Conservation (phyloP, 2,329 filamentous ascomycete genomes). For the Aureobasidium mangrovei region DNA sequence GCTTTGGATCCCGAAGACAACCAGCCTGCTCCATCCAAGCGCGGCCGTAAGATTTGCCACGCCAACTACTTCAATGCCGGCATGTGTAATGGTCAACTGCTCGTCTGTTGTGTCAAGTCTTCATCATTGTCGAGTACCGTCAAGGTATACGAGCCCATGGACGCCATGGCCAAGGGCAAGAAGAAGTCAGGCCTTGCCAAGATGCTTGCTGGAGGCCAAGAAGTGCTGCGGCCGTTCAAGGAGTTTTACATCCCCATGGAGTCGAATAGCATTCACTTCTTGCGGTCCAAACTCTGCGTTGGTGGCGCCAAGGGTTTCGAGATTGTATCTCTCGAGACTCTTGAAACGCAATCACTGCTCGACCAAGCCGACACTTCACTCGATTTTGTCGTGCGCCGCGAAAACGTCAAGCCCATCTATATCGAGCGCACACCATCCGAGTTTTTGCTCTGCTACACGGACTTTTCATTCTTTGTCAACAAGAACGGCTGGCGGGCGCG, state of each 20-base stretch:
- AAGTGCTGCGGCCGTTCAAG: conserved; percentile 93
- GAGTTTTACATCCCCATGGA: conserved; percentile 99
- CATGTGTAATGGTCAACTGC: conserved; percentile 84
- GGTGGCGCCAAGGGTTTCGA: conserved; percentile 94
- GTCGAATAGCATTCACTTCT: conserved; percentile 95
- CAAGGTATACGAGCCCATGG: conserved; percentile 98
- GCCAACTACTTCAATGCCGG: conserved; percentile 98
- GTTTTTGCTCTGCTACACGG: conserved; percentile 94
- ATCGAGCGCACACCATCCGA: conserved; percentile 96
- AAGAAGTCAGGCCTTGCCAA: conserved; percentile 93
- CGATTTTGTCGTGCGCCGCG: conserved; percentile 90
- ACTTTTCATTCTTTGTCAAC: conserved; percentile 99
- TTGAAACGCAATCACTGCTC: conserved; percentile 94
- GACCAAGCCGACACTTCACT: conserved; percentile 97
- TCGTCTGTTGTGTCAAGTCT: conserved; percentile 95
- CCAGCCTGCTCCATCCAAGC: conserved; percentile 64
- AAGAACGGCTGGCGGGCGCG: conserved; percentile 94
- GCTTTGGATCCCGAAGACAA: conserved; percentile 76
- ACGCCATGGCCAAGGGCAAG: conserved; percentile 74
- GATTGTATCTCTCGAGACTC: conserved; percentile 89
- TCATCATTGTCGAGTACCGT: conserved; percentile 89
- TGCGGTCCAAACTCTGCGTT: conserved; percentile 92
- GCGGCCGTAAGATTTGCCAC: conserved; percentile 93
- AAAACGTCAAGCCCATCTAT: conserved; percentile 89
- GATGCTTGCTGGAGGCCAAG: conserved; percentile 89